Evolutionary conservation across 208 protist genomes (phyloP), one percentile per base, ranked within the genome.

Genomic region (Trypanosoma cruzi): DNA sequence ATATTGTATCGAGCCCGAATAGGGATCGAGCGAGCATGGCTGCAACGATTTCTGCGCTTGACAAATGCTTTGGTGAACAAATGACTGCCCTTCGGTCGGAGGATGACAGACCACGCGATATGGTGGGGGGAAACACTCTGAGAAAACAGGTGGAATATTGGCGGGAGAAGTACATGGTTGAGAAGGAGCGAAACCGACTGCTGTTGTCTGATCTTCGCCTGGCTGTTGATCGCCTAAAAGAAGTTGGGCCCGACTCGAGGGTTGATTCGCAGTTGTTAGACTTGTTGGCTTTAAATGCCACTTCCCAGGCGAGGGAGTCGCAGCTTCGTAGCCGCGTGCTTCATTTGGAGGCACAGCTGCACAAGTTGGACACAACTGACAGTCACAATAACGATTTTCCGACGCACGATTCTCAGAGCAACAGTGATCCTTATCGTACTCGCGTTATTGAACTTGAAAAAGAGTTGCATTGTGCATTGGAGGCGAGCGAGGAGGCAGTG

Each of bases 21-120:
- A n/a, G 28, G 32, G 57, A 63, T 31, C 44, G 24, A 6, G 57
- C 8, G 26, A 52, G 26, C 20, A 40, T 36, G 37, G 34, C 48
- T 20, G 48, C 42, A 31, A 64, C 42, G 29, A 28, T 64, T 64
- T 13, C 58, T 26, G 37, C 66, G 20, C 48, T 71, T 22, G 57
- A 71, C 34, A 71, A 49, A 29, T 64, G 66, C 46, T 32, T 71
- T 71, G 56, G 44, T 54, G 66, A 71, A 34, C 66, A 71, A 53
- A 4, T 71, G 14, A 32, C 31, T 4, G 34, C 46, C 5, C 44
- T 71, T 10, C 7, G 29, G 13, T 3, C 24, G 10, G 56, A 71
- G 16, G 32, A 49, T 36, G 26, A 58, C 11, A 31, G 53, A 28
- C 20, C 52, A 18, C 13, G 13, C 36, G 24, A 10, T 20, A 50